Conservation (phyloP, 225 moss, liverwort and hornwort species). For the Physcomitrium patens region DNA sequence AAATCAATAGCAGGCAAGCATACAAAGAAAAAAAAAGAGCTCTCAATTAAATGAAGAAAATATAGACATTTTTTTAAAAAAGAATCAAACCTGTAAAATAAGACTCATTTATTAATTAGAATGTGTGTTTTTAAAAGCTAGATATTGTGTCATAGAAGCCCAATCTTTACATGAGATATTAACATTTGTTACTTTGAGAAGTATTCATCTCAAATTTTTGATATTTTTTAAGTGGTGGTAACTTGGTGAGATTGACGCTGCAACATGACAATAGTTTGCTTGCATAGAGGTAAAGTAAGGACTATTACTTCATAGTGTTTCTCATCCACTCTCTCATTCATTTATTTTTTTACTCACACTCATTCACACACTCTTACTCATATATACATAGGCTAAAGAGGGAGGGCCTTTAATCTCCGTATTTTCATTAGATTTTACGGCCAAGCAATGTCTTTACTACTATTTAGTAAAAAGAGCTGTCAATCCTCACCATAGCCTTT, state of each 20-base stretch:
- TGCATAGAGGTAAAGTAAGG: no score
- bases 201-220: conserved; percentile 60
- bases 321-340: no score
- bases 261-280: conserved; percentile 33
- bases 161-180: conserved; percentile 29
- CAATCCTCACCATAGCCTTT: no score
- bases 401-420: no score
- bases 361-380: no score
- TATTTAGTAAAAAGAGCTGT: no score
- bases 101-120: conserved; percentile 51
- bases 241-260: conserved; percentile 30
- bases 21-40: no score
- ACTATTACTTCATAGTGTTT: no score
- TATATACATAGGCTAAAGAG: no score
- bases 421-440: no score
- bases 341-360: no score
- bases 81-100: conserved; percentile 45
- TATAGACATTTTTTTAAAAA: conserved; percentile 39
- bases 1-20: conserved; percentile 63
- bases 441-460: no score
- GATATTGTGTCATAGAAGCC: conserved; percentile 43
- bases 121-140: conserved; percentile 61
- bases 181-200: conserved; percentile 65
- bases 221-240: conserved; percentile 55
- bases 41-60: conserved; percentile 42